Percentiles rank a stretch among this genome's conserved stretches.
Conservation (phyloP, 148 eudicot species). For the Fagopyrum homotropicum region DNA sequence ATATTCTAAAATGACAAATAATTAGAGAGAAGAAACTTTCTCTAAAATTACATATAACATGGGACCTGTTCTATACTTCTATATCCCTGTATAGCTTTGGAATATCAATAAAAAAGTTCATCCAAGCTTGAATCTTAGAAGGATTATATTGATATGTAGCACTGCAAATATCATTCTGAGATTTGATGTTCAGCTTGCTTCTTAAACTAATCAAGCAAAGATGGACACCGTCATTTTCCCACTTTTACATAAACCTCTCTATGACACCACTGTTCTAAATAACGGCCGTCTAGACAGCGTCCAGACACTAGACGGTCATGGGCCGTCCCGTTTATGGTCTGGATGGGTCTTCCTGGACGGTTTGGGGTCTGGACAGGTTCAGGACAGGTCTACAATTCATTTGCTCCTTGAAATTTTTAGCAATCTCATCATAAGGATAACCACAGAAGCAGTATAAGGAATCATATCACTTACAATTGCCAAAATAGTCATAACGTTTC, state of each 20-base stretch:
- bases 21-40: no score
- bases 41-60: no score
- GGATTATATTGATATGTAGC: background rate
- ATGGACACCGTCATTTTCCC: conserved; percentile 4
- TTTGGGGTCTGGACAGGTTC: no score
- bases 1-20: no score
- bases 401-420: background rate
- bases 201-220: conserved; percentile 20
- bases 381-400: background rate
- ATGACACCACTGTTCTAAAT: background rate
- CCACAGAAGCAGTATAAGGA: conserved; percentile 6
- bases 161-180: background rate
- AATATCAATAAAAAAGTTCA: background rate
- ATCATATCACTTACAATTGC: conserved; percentile 51
- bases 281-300: no score
- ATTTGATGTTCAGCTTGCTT: background rate
- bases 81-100: background rate
- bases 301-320: no score
- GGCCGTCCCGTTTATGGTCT: no score
- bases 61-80: background rate
- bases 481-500: conserved; percentile 75
- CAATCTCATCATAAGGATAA: background rate
- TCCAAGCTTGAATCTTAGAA: background rate
- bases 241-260: background rate
- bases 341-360: no score